Conservation (phyloP, 805 yeast genomes). For the Yarrowia sp. region DNA sequence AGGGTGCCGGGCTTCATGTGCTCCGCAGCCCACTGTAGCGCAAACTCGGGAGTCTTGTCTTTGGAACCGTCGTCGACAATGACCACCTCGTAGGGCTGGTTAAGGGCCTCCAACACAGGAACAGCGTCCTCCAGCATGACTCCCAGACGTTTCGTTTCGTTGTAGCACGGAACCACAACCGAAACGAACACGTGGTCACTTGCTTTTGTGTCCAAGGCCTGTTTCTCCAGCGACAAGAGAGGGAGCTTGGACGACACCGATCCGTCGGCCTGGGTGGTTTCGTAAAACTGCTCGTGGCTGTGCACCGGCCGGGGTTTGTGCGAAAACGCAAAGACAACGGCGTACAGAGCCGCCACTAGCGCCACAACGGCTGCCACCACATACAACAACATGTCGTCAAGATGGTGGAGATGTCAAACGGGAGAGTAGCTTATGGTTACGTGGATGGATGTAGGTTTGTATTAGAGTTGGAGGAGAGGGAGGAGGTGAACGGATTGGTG, state of each 20-base stretch:
- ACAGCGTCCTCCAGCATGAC: conserved; percentile 53
- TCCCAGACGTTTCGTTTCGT: conserved; percentile 77
- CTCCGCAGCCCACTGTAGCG: conserved; percentile 63
- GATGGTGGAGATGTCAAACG: not conserved
- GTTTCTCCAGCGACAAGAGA: conserved; percentile 22
- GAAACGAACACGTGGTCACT: conserved; percentile 59
- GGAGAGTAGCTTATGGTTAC: conserved; percentile 1
- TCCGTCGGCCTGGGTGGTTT: conserved; percentile 31
- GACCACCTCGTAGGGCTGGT: conserved; percentile 69
- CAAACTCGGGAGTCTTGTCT: conserved; percentile 79
- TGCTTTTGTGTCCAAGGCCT: not conserved
- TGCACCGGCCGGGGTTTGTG: conserved; percentile 33
- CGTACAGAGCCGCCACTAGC: conserved; percentile 23
- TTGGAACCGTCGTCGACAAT: conserved; percentile 91
- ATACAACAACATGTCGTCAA: conserved; percentile 27
- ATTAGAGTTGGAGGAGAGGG: not conserved
- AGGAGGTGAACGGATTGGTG: too few relatives aligned
- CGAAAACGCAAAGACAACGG: conserved; percentile 19
- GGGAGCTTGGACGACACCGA: conserved; percentile 5
- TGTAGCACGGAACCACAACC: conserved; percentile 92
- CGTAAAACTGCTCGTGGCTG: conserved; percentile 18
- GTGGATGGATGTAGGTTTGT: conserved; percentile 3
- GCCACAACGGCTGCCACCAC: conserved; percentile 28
- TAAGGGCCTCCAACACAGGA: conserved; percentile 55
- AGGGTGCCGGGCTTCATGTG: conserved; percentile 65